phyloP scores from a whole-genome alignment of 352 stramenopile genomes.

The Pythium phragmitis region DNA sequence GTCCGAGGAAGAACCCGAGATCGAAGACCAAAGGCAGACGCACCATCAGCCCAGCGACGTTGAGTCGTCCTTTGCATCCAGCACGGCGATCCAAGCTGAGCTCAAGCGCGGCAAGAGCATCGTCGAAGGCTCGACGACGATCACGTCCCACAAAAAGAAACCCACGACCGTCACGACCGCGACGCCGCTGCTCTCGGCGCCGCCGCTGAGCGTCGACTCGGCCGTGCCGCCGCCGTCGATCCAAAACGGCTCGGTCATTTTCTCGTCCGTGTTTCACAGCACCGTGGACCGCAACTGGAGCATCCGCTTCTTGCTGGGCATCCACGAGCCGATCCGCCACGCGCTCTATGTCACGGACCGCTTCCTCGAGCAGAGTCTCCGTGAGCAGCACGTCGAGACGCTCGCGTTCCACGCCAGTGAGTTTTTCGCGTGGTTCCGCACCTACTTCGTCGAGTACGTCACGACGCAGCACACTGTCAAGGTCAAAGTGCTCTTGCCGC shows the following conservation, averaged over 20 bases:
- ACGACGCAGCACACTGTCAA: slow-evolving; percentile 74
- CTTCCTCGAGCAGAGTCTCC: slow-evolving; percentile 60
- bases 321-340: slow-evolving; percentile 81
- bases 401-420: slow-evolving; percentile 58
- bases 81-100: slow-evolving; percentile 11
- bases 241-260: slow-evolving; percentile 61
- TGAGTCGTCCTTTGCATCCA: slow-evolving; percentile 18
- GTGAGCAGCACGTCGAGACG: slow-evolving; percentile 33
- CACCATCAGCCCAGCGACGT: slow-evolving; percentile 3
- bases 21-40: not conserved
- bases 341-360: slow-evolving; percentile 82
- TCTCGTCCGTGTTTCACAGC: slow-evolving; percentile 59
- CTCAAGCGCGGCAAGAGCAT: slow-evolving; percentile 18
- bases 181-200: slow-evolving; percentile 5
- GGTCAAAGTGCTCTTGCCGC: slow-evolving; percentile 53
- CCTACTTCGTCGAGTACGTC: slow-evolving; percentile 79
- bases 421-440: slow-evolving; percentile 83
- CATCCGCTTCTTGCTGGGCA: slow-evolving; percentile 65
- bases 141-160: slow-evolving; percentile 9
- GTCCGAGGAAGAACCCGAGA: slow-evolving; percentile 1
- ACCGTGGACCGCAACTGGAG: slow-evolving; percentile 68
- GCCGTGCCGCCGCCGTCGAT: slow-evolving; percentile 42
- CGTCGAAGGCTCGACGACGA: not conserved
- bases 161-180: no score
- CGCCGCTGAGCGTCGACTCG: slow-evolving; percentile 28